A percentile compares a stretch with the other conserved stretches of the same genome.
phyloP scores from a whole-genome alignment of 106 monocot species.

The Alisma plantagoaquatica region DNA sequence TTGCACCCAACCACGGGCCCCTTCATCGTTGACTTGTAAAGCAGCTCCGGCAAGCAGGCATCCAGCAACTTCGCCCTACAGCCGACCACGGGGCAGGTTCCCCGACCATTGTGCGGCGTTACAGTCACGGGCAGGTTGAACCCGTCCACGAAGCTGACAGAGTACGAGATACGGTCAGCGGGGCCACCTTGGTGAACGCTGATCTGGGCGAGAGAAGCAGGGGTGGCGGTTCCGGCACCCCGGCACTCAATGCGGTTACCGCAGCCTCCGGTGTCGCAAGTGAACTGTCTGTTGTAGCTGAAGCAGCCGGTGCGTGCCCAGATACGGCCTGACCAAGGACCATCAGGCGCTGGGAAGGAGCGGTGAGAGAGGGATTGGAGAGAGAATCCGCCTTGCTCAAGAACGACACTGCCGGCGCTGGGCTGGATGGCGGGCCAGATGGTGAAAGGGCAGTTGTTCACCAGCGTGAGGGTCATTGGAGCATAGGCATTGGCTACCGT shows the following conservation, averaged over 20 bases:
- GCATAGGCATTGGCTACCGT: background rate
- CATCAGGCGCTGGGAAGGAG: constrained; percentile 44
- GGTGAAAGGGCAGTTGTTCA: constrained; percentile 73
- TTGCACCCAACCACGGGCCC: constrained; percentile 64
- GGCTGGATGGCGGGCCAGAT: constrained; percentile 71
- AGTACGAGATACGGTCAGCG: constrained; percentile 49
- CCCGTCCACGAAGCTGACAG: constrained; percentile 83
- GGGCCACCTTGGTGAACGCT: constrained; percentile 55
- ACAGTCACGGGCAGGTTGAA: constrained; percentile 70
- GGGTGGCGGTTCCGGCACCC: constrained; percentile 33
- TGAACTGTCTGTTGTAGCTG: constrained; percentile 4
- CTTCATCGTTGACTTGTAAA: constrained; percentile 26
- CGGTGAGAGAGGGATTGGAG: constrained; percentile 35
- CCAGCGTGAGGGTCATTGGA: constrained; percentile 46
- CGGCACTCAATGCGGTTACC: constrained; percentile 41
- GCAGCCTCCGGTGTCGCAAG: constrained; percentile 60
- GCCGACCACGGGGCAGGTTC: constrained; percentile 71
- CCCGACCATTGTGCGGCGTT: constrained; percentile 70
- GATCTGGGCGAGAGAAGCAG: constrained; percentile 53
- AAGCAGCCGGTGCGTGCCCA: constrained; percentile 57
- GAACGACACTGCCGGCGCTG: constrained; percentile 47
- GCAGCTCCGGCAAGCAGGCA: constrained; percentile 50
- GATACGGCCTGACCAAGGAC: constrained; percentile 57
- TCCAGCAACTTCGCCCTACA: constrained; percentile 53
- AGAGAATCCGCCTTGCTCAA: constrained; percentile 49